Evolutionary conservation across 768 basidiomycete species (phyloP).

Genomic region (Coprinopsis strossmayeri): DNA sequence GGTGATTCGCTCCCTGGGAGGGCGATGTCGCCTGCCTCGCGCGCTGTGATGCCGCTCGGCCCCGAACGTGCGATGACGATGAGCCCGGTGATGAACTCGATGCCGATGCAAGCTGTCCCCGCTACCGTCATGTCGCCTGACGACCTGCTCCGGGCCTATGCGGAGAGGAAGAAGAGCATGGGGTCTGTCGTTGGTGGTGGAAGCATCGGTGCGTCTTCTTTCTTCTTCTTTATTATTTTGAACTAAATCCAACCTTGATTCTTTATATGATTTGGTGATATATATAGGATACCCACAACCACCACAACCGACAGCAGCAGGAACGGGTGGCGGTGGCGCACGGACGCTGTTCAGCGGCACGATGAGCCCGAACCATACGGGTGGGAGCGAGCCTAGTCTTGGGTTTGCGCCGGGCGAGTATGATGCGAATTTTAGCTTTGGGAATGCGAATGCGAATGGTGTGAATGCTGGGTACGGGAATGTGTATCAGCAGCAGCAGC

Average conservation of each 20-base stretch:
- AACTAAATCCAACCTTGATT: slow-evolving; percentile 8
- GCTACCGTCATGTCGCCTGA: slow-evolving; percentile 52
- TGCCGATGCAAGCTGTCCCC: slow-evolving; percentile 26
- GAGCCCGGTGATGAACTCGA: slow-evolving; percentile 26
- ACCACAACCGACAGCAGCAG: slow-evolving; percentile 7
- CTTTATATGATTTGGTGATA: slow-evolving; percentile 19
- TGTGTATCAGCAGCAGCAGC: background rate
- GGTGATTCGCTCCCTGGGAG: background rate
- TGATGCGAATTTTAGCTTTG: slow-evolving; percentile 11
- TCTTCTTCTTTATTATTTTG: background rate
- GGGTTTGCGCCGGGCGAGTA: slow-evolving; percentile 9
- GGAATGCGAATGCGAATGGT: slow-evolving; percentile 1
- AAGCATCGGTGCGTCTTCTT: background rate
- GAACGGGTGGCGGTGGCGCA: slow-evolving; percentile 7
- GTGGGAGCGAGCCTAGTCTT: background rate
- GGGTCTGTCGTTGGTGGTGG: slow-evolving; percentile 1
- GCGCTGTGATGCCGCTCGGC: background rate
- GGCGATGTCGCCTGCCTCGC: background rate
- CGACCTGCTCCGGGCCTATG: slow-evolving; percentile 65
- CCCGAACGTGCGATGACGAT: slow-evolving; percentile 11
- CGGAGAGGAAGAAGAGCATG: slow-evolving; percentile 20
- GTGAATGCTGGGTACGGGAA: background rate
- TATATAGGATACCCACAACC: slow-evolving; percentile 19
- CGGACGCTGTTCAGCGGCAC: slow-evolving; percentile 18
- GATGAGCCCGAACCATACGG: slow-evolving; percentile 11